Evolutionary conservation across 2,329 filamentous ascomycete genomes (phyloP), one percentile per base, ranked within the genome.

Genomic region (Beauveria rudraprayagi): DNA sequence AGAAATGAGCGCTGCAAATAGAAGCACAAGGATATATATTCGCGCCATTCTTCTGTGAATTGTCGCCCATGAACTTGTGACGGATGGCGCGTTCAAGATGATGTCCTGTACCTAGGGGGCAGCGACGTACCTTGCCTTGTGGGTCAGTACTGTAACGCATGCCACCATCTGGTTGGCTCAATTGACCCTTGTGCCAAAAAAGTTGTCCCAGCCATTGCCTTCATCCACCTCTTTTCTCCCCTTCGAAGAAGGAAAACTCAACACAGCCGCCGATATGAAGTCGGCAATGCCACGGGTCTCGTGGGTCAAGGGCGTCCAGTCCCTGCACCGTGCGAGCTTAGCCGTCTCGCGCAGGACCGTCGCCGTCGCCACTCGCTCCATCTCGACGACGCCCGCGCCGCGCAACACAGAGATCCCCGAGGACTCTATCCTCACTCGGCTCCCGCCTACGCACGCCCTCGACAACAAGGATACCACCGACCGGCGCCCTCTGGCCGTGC

Each of bases 271-370:
- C 50, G 60, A 28, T 17, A 62, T 64, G 56, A 61, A 59, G 63
- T 63, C 61, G 59, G 61, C 53, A 51, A 79, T 80, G 76, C 70
- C 76, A 62, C 75, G 77, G 70, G 72, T 78, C 75, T 67, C 75
- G 61, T 70, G 73, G 64, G 65, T 73, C 64, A 68, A 70, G 67
- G 69, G 71, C 43, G 68, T 77, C 5, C 67, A 67, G 64, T 70
- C 67, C 64, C 66, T 74, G 59, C 69, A 66, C 61, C 63, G 69
- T 61, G 64, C 69, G 24, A 60, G 64, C 40, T 58, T 46, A 9
- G 34, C 56, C 14, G 63, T 66, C 24, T 65, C 65, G 44, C 65
- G 67, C 56, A 57, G 59, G 51, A 59, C 69, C 40, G 62, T 67
- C 54, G 51, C 68, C 51, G 56, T 65, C 63, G 65, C 64, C 62